Evolutionary conservation across 192 early-diverging fungal genomes (phyloP), one percentile per base, ranked within the genome.

Genomic region (Gonapodya prolifera): DNA sequence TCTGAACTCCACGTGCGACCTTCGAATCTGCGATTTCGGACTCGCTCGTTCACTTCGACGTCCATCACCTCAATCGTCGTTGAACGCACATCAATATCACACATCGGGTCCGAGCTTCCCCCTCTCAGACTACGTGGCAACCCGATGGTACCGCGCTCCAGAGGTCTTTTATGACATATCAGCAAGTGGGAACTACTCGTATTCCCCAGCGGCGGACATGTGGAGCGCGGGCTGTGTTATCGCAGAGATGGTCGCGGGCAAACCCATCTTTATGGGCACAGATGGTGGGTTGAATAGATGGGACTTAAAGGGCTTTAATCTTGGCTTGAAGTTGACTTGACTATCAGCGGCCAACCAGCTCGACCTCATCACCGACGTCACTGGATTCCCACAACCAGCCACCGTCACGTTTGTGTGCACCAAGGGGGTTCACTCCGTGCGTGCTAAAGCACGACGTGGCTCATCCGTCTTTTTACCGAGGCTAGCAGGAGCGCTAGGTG

Each of bases 131-230:
- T 96, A 96, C 80, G 95, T 96, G 29, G 94, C 95, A 13, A 96
- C 95, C 23, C 84, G 95, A 78, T 96, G 94, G 94, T 96, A 96
- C 84, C 87, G 95, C 76, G 95, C 95, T 2, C 95, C 95, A 34
- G 95, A 96, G 78, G 95, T 96, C 78, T 95, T 96, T 97, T 97
- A 82, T 94, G 95, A 81, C 92, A 92, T 81, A 98, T 98, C 83
- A 97, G 95, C 80, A 97, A 98, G 87, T 96, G 96, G 45, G 45
- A 16, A 23, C 23, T 61, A 61, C 45, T 16, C 45, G 8, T 61
- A 16, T 96, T 16, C 45, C 45, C 8, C 45, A 16, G 45, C 45
- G 45, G 8, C 94, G 79, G 94, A 95, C 80, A 90, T 95, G 30
- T 95, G 94, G 94, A 92, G 91, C 2, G 94, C 94, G 1, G 94